Conservation (phyloP, 768 basidiomycete genomes). For the Tricholoma furcatifolium region DNA sequence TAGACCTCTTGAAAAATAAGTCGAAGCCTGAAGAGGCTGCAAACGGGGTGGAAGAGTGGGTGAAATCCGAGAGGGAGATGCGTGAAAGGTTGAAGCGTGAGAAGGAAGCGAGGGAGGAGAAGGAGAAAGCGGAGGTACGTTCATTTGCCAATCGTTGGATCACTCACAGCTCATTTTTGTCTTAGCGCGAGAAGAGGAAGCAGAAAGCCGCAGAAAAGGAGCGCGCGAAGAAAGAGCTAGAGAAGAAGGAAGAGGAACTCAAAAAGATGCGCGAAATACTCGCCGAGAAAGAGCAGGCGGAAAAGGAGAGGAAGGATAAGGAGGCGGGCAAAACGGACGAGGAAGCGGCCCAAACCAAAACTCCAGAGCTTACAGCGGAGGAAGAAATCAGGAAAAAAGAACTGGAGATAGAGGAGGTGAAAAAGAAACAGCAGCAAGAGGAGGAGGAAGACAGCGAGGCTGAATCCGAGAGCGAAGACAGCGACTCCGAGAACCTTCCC, state of each 20-base stretch:
- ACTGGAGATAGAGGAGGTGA: constrained; percentile 23
- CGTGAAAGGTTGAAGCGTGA: constrained; percentile 71
- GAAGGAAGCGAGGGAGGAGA: constrained; percentile 66
- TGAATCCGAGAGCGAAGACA: constrained; percentile 35
- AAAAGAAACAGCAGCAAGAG: constrained; percentile 20
- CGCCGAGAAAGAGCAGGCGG: constrained; percentile 52
- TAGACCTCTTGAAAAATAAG: constrained; percentile 84
- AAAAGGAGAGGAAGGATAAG: constrained; percentile 43
- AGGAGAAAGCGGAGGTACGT: constrained; percentile 66
- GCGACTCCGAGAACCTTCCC: constrained; percentile 40
- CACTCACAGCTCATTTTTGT: not conserved
- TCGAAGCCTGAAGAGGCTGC: constrained; percentile 78
- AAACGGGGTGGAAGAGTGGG: constrained; percentile 67
- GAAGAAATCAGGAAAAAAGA: constrained; percentile 25
- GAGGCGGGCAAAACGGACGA: constrained; percentile 20
- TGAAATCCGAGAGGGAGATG: constrained; percentile 71
- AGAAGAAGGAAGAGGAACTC: constrained; percentile 63
- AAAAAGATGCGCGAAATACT: constrained; percentile 49
- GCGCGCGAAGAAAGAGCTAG: constrained; percentile 58
- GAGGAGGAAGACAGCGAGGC: constrained; percentile 25
- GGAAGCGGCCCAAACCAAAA: constrained; percentile 22
- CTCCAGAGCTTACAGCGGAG: constrained; percentile 22
- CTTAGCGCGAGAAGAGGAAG: constrained; percentile 47
- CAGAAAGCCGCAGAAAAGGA: constrained; percentile 58
- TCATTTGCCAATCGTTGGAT: not conserved